phyloP scores from a whole-genome alignment of 129 eudicot genomes.

The Apium graveolens region DNA sequence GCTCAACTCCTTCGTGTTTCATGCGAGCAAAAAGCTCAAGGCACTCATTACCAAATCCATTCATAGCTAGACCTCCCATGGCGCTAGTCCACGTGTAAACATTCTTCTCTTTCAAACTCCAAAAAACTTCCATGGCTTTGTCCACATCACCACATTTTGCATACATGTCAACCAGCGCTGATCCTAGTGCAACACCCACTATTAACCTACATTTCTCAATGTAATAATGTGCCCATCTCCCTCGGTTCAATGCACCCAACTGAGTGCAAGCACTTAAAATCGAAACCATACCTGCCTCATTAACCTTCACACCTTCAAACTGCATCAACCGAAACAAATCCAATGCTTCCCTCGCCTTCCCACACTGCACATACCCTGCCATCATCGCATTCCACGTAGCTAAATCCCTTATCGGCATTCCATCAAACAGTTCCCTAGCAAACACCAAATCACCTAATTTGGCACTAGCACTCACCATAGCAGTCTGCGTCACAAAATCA shows the following conservation, averaged over 20 bases:
- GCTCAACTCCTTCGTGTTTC: constrained; percentile 11
- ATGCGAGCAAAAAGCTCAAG: constrained; percentile 9
- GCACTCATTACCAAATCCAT: neutral
- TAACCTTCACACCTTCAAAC: constrained; percentile 1
- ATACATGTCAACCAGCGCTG: constrained; percentile 11
- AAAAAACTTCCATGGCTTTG: constrained; percentile 10
- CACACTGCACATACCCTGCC: neutral
- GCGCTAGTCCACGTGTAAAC: constrained; percentile 12
- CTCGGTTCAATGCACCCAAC: constrained; percentile 7
- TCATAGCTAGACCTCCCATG: constrained; percentile 8
- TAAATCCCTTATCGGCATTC: neutral
- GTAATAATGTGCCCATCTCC: constrained; percentile 11
- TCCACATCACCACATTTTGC: constrained; percentile 6
- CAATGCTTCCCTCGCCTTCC: constrained; percentile 2
- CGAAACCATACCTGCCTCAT: neutral
- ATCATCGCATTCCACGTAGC: constrained; percentile 9
- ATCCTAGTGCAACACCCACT: neutral
- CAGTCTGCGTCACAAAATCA: constrained; percentile 31
- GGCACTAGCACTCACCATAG: constrained; percentile 34
- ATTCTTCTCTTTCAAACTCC: constrained; percentile 6
- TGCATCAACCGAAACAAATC: constrained; percentile 5
- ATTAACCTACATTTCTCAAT: neutral
- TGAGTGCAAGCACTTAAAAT: constrained; percentile 1
- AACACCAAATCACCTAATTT: constrained; percentile 27
- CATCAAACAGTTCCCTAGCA: constrained; percentile 20